Conservation (phyloP, 768 basidiomycete genomes). For the Podaxis carcinomalis region DNA sequence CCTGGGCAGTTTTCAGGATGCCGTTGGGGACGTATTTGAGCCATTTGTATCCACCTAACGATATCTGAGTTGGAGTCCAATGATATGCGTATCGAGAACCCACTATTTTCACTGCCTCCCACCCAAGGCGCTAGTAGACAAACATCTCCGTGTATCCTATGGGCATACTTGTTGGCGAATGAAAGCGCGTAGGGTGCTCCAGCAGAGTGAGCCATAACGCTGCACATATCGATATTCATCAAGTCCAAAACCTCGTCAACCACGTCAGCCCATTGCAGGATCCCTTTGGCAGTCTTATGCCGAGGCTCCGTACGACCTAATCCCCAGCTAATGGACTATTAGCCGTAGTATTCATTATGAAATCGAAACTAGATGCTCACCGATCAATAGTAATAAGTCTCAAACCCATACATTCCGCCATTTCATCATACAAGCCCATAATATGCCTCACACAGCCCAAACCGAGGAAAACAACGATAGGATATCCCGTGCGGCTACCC, state of each 20-base stretch:
- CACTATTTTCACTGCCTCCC: constrained; percentile 83
- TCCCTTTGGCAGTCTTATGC: constrained; percentile 66
- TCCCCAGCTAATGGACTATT: constrained; percentile 66
- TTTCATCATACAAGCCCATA: constrained; percentile 94
- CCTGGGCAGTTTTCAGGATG: constrained; percentile 90
- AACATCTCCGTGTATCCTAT: constrained; percentile 77
- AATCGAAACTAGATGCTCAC: constrained; percentile 32
- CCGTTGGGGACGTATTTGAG: constrained; percentile 94
- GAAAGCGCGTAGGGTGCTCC: constrained; percentile 94
- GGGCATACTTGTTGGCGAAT: constrained; percentile 69
- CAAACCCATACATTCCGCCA: constrained; percentile 83
- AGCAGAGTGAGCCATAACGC: constrained; percentile 93
- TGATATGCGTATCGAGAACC: constrained; percentile 25
- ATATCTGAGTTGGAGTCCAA: constrained; percentile 10
- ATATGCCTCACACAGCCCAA: constrained; percentile 93
- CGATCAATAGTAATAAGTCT: constrained; percentile 93
- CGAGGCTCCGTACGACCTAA: constrained; percentile 80
- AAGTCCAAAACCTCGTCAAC: constrained; percentile 89
- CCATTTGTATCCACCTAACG: constrained; percentile 85
- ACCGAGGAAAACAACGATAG: constrained; percentile 89
- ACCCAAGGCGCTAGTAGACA: constrained; percentile 97
- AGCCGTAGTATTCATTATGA: constrained; percentile 12
- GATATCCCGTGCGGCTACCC: constrained; percentile 79
- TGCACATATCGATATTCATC: constrained; percentile 72
- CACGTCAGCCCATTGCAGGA: constrained; percentile 86